Percentiles rank a stretch among this genome's conserved stretches.
Evolutionary conservation across 2,329 filamentous ascomycete species (phyloP).

Genomic region (Botryosphaeria dothidea): DNA sequence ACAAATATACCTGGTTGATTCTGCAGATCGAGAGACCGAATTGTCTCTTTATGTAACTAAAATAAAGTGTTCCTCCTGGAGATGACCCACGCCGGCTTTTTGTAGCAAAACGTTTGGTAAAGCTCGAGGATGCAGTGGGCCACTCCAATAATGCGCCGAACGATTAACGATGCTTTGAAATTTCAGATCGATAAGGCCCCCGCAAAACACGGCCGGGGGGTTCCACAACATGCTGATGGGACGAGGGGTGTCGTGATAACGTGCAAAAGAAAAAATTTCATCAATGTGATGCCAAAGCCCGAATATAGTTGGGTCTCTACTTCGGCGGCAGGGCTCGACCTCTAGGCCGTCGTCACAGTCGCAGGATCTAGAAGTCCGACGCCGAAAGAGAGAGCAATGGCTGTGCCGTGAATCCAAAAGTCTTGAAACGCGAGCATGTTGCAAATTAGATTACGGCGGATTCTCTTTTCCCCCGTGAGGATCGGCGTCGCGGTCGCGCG

Average conservation of each 20-base stretch:
- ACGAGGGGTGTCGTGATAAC: constrained; percentile 9
- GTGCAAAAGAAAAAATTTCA: neutral
- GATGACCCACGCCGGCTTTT: neutral
- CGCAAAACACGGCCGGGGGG: neutral
- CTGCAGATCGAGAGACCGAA: constrained; percentile 17
- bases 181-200: neutral
- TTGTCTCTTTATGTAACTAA: constrained; percentile 5
- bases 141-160: constrained; percentile 13
- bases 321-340: neutral
- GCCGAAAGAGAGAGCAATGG: constrained; percentile 8
- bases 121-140: neutral
- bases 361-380: neutral
- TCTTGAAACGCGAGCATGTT: neutral
- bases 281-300: neutral
- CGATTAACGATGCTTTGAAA: constrained; percentile 9
- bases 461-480: constrained; percentile 19
- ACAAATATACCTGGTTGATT: constrained; percentile 25
- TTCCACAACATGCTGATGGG: neutral
- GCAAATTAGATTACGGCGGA: neutral
- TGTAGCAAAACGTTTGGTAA: neutral
- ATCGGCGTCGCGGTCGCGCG: constrained; percentile 36
- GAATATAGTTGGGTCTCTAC: constrained; percentile 7
- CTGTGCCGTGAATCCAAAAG: neutral
- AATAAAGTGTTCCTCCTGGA: neutral
- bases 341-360: neutral